Evolutionary conservation across 169 alveolate genomes (phyloP), one percentile per base, ranked within the genome.

Genomic region (Plasmodium vinckei): DNA sequence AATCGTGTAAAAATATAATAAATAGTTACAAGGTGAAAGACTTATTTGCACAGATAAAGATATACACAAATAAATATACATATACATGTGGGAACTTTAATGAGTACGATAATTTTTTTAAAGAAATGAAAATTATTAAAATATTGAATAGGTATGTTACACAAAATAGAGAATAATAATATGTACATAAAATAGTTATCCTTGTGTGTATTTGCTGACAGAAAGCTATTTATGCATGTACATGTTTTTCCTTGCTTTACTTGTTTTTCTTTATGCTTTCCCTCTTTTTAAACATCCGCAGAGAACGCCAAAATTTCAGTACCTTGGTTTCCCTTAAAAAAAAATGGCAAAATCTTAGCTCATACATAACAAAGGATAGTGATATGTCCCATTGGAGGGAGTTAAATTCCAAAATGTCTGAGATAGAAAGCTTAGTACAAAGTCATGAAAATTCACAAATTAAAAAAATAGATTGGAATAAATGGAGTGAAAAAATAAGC

Each of bases 391-490:
- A 63, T 46, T 79, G 89, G 89, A 49, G 79, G 25, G 82, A 79
- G 17, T 15, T 79, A 71, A 79, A 65, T 46, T 33, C 79, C 10
- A 79, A 79, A 70, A 39, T 79, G 10, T 65, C 39, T 70, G 89
- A 79, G 57, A 79, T 79, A 9, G 89, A 79, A 61, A 59, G 19
- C 5, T 59, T 79, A 44, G 73, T 79, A 9, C 69, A 79, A 23
- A 79, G 54, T 57, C 67, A 75, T 27, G 89, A 65, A 9, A 46
- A 60, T 13, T 68, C 51, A 57, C 10, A 23, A 23, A 19, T 53
- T 19, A 67, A 69, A 60, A 46, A 59, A 33, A 79, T 92, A 5
- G 93, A 92, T 39, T 92, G 95, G 95, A 70, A 3, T 17, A 44
- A 67, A 19, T 92, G 92, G 92, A 87, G 60, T 13, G 73, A 65